phyloP scores from a whole-genome alignment of 495 filamentous ascomycete genomes.

The Achaetomiella virescens region DNA sequence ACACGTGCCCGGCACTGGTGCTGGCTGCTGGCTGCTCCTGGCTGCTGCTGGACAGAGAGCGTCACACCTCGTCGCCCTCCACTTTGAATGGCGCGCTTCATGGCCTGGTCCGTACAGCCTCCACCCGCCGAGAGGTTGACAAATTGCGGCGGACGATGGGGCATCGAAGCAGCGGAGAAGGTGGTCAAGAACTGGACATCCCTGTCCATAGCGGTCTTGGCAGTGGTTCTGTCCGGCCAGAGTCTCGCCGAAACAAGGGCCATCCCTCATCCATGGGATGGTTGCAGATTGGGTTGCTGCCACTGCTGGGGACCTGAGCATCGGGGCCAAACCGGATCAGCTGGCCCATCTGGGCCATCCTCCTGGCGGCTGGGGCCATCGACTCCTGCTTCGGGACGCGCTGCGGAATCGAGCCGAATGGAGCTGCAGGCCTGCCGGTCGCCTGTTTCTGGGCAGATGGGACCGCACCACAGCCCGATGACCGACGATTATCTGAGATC shows the following conservation, averaged over 20 bases:
- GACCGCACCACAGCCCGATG: slow-evolving; percentile 4
- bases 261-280: slow-evolving; percentile 18
- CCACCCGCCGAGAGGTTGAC: slow-evolving; percentile 9
- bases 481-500: slow-evolving; percentile 18
- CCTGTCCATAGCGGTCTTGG: slow-evolving; percentile 27
- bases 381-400: slow-evolving; percentile 9
- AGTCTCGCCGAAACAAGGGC: slow-evolving; percentile 26
- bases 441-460: slow-evolving; percentile 14
- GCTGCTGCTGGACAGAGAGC: no score
- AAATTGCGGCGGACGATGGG: slow-evolving; percentile 16
- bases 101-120: slow-evolving; percentile 1
- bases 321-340: slow-evolving; percentile 24
- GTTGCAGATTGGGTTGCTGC: slow-evolving; percentile 7
- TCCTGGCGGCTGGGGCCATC: background rate
- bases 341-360: background rate
- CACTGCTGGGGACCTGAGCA: slow-evolving; percentile 22
- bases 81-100: slow-evolving; percentile 12
- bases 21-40: no score
- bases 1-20: no score
- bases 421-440: slow-evolving; percentile 9
- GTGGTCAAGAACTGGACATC: slow-evolving; percentile 22
- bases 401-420: slow-evolving; percentile 2
- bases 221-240: slow-evolving; percentile 20
- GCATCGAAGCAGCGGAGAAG: slow-evolving; percentile 21
- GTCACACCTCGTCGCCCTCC: no score